phyloP scores from a whole-genome alignment of 352 stramenopile species.

The Pythium utonaiense region DNA sequence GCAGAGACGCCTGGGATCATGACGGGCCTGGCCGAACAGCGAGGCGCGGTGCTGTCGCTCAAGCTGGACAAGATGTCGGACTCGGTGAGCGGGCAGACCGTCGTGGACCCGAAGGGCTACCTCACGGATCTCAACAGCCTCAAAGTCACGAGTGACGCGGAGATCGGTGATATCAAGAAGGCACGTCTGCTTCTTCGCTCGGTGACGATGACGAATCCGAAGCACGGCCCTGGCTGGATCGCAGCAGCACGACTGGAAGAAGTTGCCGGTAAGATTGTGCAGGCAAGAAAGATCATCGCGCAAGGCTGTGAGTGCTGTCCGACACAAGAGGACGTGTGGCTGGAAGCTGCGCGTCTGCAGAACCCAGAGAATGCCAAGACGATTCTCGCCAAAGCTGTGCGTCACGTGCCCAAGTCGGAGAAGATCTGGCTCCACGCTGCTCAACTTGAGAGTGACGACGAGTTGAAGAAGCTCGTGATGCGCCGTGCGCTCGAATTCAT shows the following conservation, averaged over 20 bases:
- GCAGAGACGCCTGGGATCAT: constrained; percentile 54
- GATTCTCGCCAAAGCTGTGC: constrained; percentile 95
- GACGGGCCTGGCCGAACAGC: constrained; percentile 87
- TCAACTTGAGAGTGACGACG: constrained; percentile 90
- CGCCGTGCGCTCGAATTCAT: constrained; percentile 93
- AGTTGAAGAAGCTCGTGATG: constrained; percentile 90
- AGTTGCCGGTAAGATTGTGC: constrained; percentile 93
- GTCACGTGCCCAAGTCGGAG: constrained; percentile 90
- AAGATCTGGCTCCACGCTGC: constrained; percentile 96
- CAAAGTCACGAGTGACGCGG: constrained; percentile 90
- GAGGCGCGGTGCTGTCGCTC: constrained; percentile 92
- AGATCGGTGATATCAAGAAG: constrained; percentile 99
- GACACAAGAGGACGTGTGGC: constrained; percentile 97
- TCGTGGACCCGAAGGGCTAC: constrained; percentile 98
- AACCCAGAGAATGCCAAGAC: constrained; percentile 95
- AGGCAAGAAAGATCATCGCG: constrained; percentile 97
- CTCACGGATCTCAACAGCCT: constrained; percentile 96
- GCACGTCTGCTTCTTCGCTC: constrained; percentile 94
- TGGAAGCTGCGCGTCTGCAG: constrained; percentile 96
- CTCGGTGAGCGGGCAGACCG: constrained; percentile 93
- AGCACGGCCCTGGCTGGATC: constrained; percentile 98
- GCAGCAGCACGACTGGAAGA: constrained; percentile 97
- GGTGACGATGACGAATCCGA: constrained; percentile 98
- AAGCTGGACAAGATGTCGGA: constrained; percentile 98
- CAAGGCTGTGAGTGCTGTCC: constrained; percentile 96